Conservation (phyloP, 495 filamentous ascomycete species). For the Penicillium alfredii region DNA sequence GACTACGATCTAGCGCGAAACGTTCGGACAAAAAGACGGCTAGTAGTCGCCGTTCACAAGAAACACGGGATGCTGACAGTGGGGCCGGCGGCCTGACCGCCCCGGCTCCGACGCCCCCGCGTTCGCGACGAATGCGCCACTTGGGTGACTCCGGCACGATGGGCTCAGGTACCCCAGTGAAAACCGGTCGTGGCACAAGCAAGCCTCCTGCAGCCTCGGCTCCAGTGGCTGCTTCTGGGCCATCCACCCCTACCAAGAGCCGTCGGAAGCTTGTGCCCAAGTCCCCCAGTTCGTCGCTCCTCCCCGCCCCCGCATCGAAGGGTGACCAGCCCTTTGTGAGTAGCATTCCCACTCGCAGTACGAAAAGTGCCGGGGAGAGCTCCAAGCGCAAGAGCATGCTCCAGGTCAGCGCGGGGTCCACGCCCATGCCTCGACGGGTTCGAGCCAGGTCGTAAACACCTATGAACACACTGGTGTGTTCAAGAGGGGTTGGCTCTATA, state of each 20-base stretch:
- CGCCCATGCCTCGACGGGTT: slow-evolving; percentile 36
- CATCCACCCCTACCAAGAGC: slow-evolving; percentile 26
- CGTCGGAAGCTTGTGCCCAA: slow-evolving; percentile 40
- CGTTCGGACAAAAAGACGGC: slow-evolving; percentile 21
- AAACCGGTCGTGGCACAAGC: slow-evolving; percentile 18
- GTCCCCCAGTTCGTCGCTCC: slow-evolving; percentile 25
- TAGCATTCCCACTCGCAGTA: slow-evolving; percentile 20
- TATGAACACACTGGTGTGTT: not conserved
- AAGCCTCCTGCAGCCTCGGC: slow-evolving; percentile 15
- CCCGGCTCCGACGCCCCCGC: slow-evolving; percentile 27
- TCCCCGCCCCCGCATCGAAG: slow-evolving; percentile 15
- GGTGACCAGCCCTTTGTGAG: slow-evolving; percentile 19
- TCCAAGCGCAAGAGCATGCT: slow-evolving; percentile 28
- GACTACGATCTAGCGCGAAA: slow-evolving; percentile 10
- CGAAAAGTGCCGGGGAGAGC: slow-evolving; percentile 12
- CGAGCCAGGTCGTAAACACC: slow-evolving; percentile 26
- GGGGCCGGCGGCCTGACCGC: slow-evolving; percentile 13
- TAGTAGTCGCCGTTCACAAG: too few species aligned
- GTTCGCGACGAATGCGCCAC: slow-evolving; percentile 33
- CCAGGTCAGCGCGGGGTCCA: slow-evolving; percentile 36
- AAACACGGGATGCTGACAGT: slow-evolving; percentile 6
- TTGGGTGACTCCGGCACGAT: slow-evolving; percentile 23
- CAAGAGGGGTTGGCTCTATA: not conserved
- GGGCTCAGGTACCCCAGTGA: slow-evolving; percentile 20
- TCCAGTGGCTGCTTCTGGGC: slow-evolving; percentile 2